Percentiles rank a stretch among this genome's conserved stretches.
Evolutionary conservation across 1,284 basidiomycete genomes (phyloP).

Genomic region (Tilletia walkeri): DNA sequence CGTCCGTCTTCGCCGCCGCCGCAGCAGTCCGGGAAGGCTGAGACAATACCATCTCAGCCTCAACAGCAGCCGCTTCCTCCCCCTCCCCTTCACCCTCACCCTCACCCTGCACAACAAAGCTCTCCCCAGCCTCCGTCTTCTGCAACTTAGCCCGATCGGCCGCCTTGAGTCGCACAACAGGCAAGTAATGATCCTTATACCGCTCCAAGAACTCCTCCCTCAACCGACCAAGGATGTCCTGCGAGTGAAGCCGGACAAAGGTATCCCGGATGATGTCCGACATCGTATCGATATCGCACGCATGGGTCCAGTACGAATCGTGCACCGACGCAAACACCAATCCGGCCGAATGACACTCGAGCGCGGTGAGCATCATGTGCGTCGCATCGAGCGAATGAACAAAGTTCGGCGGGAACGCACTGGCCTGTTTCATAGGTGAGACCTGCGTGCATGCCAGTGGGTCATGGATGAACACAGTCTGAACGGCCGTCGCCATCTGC

Average conservation of each 20-base stretch:
- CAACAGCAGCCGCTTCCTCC: conserved; percentile 21
- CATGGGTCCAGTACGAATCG: conserved; percentile 99
- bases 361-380: conserved; percentile 97
- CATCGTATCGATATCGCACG: conserved; percentile 83
- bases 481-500: conserved; percentile 72
- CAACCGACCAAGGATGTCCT: conserved; percentile 70
- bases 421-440: conserved; percentile 81
- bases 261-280: conserved; percentile 84
- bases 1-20: background rate
- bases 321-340: conserved; percentile 89
- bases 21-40: background rate
- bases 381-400: conserved; percentile 97
- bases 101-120: conserved; percentile 15
- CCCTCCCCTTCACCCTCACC: conserved; percentile 21
- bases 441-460: conserved; percentile 78
- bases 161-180: conserved; percentile 34
- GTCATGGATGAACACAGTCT: conserved; percentile 88
- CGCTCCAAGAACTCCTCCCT: conserved; percentile 56
- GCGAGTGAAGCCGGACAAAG: conserved; percentile 87
- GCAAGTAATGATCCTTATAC: background rate
- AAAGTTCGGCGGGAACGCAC: conserved; percentile 98
- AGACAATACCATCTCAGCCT: background rate
- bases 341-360: conserved; percentile 64
- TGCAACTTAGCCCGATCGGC: conserved; percentile 46
- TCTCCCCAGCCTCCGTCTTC: background rate